Conservation (phyloP, 208 protist species). For the Crithidia fasciculata region DNA sequence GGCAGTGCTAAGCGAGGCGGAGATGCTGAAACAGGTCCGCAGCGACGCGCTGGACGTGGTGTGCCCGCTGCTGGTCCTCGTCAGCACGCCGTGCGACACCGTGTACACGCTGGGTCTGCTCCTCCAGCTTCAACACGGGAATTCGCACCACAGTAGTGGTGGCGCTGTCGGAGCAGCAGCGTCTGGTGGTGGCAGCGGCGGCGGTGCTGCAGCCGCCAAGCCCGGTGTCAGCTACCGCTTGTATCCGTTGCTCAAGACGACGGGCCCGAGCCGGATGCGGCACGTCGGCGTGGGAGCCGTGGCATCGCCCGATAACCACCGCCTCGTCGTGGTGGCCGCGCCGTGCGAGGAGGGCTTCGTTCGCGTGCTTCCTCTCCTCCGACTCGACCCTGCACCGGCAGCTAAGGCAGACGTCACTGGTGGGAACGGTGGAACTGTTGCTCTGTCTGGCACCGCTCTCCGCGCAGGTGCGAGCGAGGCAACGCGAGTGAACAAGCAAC, state of each 20-base stretch:
- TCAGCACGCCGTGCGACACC: constrained; percentile 35
- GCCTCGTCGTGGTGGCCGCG: constrained; percentile 43
- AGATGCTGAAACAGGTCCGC: constrained; percentile 29
- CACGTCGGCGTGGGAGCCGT: constrained; percentile 53
- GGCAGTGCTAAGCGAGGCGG: constrained; percentile 1
- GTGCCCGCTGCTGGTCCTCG: constrained; percentile 32
- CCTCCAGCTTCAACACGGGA: constrained; percentile 27
- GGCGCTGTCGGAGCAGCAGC: not conserved
- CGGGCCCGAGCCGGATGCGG: constrained; percentile 48
- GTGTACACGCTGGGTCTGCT: constrained; percentile 38
- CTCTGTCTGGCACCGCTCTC: not conserved
- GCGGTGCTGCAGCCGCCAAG: not conserved
- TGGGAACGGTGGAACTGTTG: too few relatives aligned
- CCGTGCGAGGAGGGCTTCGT: constrained; percentile 73
- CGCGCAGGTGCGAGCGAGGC: not conserved
- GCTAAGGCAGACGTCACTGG: not conserved
- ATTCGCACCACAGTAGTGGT: not conserved
- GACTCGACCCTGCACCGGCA: not conserved
- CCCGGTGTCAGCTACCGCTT: constrained; percentile 36
- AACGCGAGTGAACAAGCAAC: constrained; percentile 12
- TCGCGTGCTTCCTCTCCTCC: constrained; percentile 33
- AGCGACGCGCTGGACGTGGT: constrained; percentile 35
- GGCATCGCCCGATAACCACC: constrained; percentile 51
- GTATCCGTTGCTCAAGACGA: constrained; percentile 45
- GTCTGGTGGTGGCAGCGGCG: not conserved